Evolutionary conservation across 805 yeast species (phyloP).

Genomic region (Lipomyces kockii): DNA sequence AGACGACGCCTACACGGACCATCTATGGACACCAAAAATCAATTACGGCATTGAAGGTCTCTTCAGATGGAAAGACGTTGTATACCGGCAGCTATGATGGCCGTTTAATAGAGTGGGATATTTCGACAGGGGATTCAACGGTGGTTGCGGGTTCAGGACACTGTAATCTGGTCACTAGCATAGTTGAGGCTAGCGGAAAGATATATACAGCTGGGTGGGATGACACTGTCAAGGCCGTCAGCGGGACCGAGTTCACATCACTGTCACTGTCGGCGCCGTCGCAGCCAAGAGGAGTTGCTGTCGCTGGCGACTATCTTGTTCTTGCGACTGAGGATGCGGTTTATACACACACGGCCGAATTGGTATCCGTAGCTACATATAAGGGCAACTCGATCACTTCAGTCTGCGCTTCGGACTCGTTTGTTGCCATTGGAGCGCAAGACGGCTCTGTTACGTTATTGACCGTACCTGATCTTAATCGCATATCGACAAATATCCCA

Average conservation of each 20-base stretch:
- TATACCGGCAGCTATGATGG: constrained; percentile 85
- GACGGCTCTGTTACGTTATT: constrained; percentile 24
- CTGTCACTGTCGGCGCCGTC: constrained; percentile 48
- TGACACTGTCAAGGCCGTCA: constrained; percentile 60
- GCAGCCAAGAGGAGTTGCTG: constrained; percentile 58
- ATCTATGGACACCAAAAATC: constrained; percentile 82
- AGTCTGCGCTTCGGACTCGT: constrained; percentile 20
- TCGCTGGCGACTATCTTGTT: constrained; percentile 48
- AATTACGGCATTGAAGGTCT: constrained; percentile 60
- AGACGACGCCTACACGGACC: constrained; percentile 47
- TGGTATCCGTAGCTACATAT: constrained; percentile 11
- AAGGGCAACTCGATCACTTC: constrained; percentile 25
- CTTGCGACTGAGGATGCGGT: constrained; percentile 50
- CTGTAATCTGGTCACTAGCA: constrained; percentile 66
- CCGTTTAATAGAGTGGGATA: constrained; percentile 63
- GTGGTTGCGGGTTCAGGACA: constrained; percentile 56
- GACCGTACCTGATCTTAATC: constrained; percentile 47
- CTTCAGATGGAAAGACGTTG: constrained; percentile 23
- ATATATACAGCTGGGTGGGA: constrained; percentile 85
- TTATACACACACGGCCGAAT: constrained; percentile 5
- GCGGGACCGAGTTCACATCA: constrained; percentile 43
- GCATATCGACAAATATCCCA: constrained; percentile 39
- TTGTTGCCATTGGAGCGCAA: constrained; percentile 35
- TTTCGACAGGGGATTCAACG: constrained; percentile 46
- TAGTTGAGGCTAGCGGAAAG: constrained; percentile 47